phyloP scores from a whole-genome alignment of 352 stramenopile genomes.

The Globisporangium paddicum region DNA sequence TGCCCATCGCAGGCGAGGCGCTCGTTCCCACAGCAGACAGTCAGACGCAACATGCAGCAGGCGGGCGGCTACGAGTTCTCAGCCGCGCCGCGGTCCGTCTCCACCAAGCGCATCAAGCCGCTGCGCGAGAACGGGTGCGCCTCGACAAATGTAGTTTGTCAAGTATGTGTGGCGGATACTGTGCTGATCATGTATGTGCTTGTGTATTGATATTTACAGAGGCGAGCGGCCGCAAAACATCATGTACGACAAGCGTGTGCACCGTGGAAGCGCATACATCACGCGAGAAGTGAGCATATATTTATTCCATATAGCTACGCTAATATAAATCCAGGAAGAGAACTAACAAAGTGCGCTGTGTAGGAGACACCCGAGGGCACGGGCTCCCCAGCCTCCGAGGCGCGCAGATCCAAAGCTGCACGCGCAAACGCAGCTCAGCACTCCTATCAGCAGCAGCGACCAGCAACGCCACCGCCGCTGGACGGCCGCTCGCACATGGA shows the following conservation, averaged over 20 bases:
- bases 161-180: neutral
- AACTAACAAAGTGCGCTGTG: too few relatives aligned
- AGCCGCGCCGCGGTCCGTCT: constrained; percentile 58
- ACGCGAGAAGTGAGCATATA: constrained; percentile 49
- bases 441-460: constrained; percentile 24
- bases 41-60: constrained; percentile 25
- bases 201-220: constrained; percentile 6
- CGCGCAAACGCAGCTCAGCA: neutral
- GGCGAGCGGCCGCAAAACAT: constrained; percentile 81
- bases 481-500: constrained; percentile 89
- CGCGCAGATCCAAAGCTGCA: constrained; percentile 8
- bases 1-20: too few relatives aligned
- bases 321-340: too few relatives aligned
- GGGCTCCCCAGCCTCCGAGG: neutral
- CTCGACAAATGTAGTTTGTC: too few relatives aligned
- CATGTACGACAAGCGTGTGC: constrained; percentile 93
- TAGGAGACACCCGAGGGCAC: constrained; percentile 30
- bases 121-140: constrained; percentile 35
- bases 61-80: constrained; percentile 70
- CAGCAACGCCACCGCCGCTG: constrained; percentile 81
- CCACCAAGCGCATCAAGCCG: constrained; percentile 66
- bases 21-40: neutral
- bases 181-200: neutral
- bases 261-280: constrained; percentile 93
- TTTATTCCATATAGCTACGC: too few relatives aligned